phyloP scores from a whole-genome alignment of 495 filamentous ascomycete species.

The Daldinia childiae region DNA sequence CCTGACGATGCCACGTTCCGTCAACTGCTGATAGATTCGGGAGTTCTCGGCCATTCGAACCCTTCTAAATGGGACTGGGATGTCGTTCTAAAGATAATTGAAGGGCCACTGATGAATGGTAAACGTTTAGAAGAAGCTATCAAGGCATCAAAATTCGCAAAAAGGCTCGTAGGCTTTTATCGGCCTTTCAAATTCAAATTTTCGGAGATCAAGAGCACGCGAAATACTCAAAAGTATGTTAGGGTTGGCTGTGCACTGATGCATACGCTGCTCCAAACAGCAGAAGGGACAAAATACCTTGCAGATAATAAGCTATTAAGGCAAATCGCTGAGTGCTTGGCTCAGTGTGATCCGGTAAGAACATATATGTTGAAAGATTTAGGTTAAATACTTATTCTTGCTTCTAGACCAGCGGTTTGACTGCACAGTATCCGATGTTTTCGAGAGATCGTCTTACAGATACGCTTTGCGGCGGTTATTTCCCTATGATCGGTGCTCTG shows the following conservation, averaged over 20 bases:
- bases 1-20: constrained; percentile 93
- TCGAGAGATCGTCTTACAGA: constrained; percentile 81
- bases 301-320: constrained; percentile 90
- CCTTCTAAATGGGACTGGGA: constrained; percentile 98
- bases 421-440: constrained; percentile 87
- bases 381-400: constrained; percentile 29
- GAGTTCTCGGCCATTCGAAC: constrained; percentile 84
- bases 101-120: constrained; percentile 90
- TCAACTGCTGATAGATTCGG: constrained; percentile 83
- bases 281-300: constrained; percentile 85
- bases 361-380: constrained; percentile 3
- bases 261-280: constrained; percentile 80
- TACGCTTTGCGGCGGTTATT: constrained; percentile 90
- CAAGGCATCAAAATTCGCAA: constrained; percentile 93
- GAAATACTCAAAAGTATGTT: constrained; percentile 93
- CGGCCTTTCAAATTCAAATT: constrained; percentile 97
- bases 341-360: constrained; percentile 80
- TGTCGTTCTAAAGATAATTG: constrained; percentile 85
- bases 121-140: constrained; percentile 95
- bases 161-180: constrained; percentile 92
- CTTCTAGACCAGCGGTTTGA: constrained; percentile 81
- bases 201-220: constrained; percentile 83
- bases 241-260: constrained; percentile 87
- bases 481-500: constrained; percentile 86
- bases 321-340: constrained; percentile 93